Base-by-base conservation (phyloP, 2,329 filamentous ascomycete genomes). In the Chrysoporthe austroafricana region DNA sequence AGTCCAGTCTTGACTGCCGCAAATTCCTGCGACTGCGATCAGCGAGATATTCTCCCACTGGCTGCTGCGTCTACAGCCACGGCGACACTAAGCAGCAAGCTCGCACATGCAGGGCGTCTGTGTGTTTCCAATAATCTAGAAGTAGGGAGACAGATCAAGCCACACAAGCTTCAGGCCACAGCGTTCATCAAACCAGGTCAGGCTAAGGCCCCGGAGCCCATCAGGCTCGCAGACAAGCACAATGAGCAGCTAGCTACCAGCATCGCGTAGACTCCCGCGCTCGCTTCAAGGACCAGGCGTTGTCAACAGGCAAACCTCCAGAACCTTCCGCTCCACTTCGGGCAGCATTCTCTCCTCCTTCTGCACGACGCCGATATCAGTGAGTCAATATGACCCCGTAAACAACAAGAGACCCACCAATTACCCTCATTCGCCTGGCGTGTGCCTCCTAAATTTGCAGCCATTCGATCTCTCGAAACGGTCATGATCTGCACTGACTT, bases 401-500 rank as follows among this genome's bases (percentile, higher is more conserved):
- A 48, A 32, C 26, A 46, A 34, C 21, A 26, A 34, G 4, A 34
- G 42, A 26, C 54, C 54, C 54, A 57, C 54, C 54, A 14, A 16
- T 18, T 46, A 14, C 42, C 26, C 18, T 44, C 48, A 18, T 42
- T 62, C 36, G 18, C 42, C 26, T n/a, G n/a, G 26, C 36, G 21
- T 21, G 39, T 39, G 26, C 18, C n/a, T 48, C 43, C 21, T 34
- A 34, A n/a, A 61, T 48, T 46, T 61, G 59, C 59, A 61, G n/a
- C 39, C 42, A 61, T 61, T 32, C 59, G 14, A 32, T 46, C 42
- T 48, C 59, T 46, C 42, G 32, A 46, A 44, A 18, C 43, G 43
- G 59, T 18, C 43, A 46, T 46, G 59, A 61, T 61, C 21, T 48
- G 59, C 59, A 48, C 59, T 61, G 59, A 61, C 59, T n/a, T 48